Evolutionary conservation across 176 grass and related monocot species (phyloP), one percentile per base, ranked within the genome.

Genomic region (Zoysia pacifica): DNA sequence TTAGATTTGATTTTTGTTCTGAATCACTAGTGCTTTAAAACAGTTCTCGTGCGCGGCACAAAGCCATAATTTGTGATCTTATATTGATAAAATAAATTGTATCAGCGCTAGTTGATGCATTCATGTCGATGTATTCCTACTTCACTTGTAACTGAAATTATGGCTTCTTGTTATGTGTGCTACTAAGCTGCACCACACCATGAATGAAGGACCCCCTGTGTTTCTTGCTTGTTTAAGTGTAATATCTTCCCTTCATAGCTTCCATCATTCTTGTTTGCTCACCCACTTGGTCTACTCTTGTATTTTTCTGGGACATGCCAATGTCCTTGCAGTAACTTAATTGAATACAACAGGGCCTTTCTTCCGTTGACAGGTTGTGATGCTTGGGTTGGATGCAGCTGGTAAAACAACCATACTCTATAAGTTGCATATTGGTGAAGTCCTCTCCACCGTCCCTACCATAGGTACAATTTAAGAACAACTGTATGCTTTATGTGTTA

Each of bases 321-420:
- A 53, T 18, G 19, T 9, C n/a, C 14, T 60, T 37, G 9, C 8
- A 62, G 59, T 36, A 10, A 45, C 73, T 55, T 47, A 64, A 74
- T 46, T 65, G 10, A 79, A 59, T 55, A 4, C 11, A 42, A 48
- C 48, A 44, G 0, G 4, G 6, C 7, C 5, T 67, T 68, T 72
- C 43, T 2, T 3, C 13, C 72, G 40, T 68, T 74, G 68, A 64
- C 80, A 97, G 94, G 91, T 97, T 53, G 94, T 97, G 73, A 97
- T 97, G 94, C 94, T 97, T 84, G 94, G 94, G 52, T 69, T 97
- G 76, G 94, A 97, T 77, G 94, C 94, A 71, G 94, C 94, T 41
- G 94, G 94, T 41, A 97, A 97, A 90, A 97, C 94, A 51, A 97
- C 94, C 73, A 97, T 97, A 86, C 86, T 97, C 51, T 97, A 97